These are phyloP conservation scores for Ophiostoma angusticollis DNA, from an alignment of 2,329 filamentous ascomycete genomes.

Conservation along the genomic window DNA sequence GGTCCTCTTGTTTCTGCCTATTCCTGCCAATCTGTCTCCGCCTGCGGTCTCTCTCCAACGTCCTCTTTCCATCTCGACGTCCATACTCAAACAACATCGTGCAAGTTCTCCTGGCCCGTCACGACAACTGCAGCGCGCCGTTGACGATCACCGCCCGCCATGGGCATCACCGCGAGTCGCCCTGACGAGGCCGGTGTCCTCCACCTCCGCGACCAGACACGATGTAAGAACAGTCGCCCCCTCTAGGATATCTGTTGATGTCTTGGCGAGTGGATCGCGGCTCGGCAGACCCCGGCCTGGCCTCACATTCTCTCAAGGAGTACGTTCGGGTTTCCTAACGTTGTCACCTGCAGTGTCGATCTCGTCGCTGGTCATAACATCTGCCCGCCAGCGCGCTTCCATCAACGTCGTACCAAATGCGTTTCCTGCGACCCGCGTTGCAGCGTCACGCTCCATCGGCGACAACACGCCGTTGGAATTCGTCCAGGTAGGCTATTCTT, in stretches of 20 bases:
- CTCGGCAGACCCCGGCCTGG: too few species aligned
- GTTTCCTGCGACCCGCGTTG: constrained; percentile 71
- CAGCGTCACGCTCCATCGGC: constrained; percentile 55
- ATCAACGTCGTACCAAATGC: constrained; percentile 72
- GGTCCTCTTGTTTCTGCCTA: too few species aligned
- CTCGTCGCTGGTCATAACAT: constrained; percentile 69
- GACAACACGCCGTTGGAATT: constrained; percentile 76
- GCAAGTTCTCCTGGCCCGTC: background rate
- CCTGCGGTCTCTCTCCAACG: too few species aligned
- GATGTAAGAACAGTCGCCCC: constrained; percentile 56
- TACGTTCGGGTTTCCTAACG: too few species aligned
- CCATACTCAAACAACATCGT: too few species aligned
- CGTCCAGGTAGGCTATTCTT: constrained; percentile 56
- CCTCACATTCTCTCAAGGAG: too few species aligned
- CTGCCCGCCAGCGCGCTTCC: constrained; percentile 62
- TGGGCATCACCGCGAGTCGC: constrained; percentile 88
- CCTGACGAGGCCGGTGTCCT: constrained; percentile 70
- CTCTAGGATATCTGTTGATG: too few species aligned
- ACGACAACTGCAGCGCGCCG: background rate
- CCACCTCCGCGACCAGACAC: constrained; percentile 81
- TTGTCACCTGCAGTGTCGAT: constrained; percentile 71
- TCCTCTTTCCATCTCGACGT: too few species aligned
- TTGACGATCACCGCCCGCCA: constrained; percentile 30
- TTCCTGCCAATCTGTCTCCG: too few species aligned
- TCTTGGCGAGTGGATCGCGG: too few species aligned